Evolutionary conservation across 2,329 filamentous ascomycete species (phyloP).

Genomic region (Teratosphaeria nubilosa): DNA sequence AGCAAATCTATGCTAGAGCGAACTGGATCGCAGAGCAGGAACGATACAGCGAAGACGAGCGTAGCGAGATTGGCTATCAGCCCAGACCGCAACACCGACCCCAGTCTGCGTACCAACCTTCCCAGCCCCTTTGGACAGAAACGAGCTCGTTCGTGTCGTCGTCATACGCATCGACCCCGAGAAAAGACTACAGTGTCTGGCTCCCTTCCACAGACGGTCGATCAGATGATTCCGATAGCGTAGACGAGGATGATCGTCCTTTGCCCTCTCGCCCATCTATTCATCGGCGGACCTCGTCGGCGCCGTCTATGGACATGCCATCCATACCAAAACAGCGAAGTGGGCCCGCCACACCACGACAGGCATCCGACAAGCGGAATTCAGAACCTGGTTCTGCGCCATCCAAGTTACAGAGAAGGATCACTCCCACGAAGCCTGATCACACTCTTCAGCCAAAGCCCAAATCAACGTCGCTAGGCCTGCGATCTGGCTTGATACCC

Average conservation of each 20-base stretch:
- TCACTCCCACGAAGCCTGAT: constrained; percentile 8
- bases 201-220: constrained; percentile 33
- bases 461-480: constrained; percentile 16
- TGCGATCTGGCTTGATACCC: constrained; percentile 18
- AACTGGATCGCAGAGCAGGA: constrained; percentile 3
- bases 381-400: constrained; percentile 23
- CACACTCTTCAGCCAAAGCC: constrained; percentile 14
- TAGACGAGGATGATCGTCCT: constrained; percentile 17
- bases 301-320: constrained; percentile 37
- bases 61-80: constrained; percentile 1
- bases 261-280: constrained; percentile 22
- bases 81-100: constrained; percentile 8
- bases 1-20: constrained; percentile 6
- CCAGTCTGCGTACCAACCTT: constrained; percentile 8
- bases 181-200: constrained; percentile 40
- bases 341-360: constrained; percentile 27
- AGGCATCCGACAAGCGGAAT: constrained; percentile 10
- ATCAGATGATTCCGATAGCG: constrained; percentile 17
- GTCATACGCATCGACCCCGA: constrained; percentile 2
- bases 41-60: constrained; percentile 2
- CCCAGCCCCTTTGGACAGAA: constrained; percentile 18
- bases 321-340: constrained; percentile 35
- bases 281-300: constrained; percentile 38
- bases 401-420: constrained; percentile 24
- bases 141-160: constrained; percentile 11